These are phyloP conservation scores for Fraxinus albicans DNA, from an alignment of 305 asterid genomes.

Conservation along the genomic window DNA sequence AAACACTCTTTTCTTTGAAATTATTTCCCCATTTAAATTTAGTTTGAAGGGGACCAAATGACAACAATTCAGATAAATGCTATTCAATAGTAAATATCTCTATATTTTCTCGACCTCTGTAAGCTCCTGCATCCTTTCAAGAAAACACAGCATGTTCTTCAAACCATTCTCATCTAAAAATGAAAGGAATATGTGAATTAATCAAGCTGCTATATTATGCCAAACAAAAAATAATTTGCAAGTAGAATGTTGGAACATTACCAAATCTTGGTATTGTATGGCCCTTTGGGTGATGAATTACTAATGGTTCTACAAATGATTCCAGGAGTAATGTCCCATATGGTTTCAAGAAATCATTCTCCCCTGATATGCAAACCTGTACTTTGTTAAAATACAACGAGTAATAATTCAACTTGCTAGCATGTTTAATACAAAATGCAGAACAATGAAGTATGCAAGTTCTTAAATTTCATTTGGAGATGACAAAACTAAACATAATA, in stretches of 20 bases:
- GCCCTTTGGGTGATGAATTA: slow-evolving; percentile 83
- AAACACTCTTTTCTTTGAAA: neutral
- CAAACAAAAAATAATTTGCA: neutral
- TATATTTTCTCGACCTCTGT: slow-evolving; percentile 21
- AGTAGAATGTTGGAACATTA: slow-evolving; percentile 30
- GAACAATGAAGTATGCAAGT: neutral
- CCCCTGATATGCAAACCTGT: slow-evolving; percentile 48
- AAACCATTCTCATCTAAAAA: slow-evolving; percentile 62
- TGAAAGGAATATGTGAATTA: neutral
- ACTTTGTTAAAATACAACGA: neutral
- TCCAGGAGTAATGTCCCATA: slow-evolving; percentile 63
- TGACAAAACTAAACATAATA: neutral
- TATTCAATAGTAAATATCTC: neutral
- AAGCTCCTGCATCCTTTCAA: slow-evolving; percentile 56
- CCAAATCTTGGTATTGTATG: slow-evolving; percentile 95
- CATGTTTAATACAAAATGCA: neutral
- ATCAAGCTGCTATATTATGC: neutral
- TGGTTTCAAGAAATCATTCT: slow-evolving; percentile 69
- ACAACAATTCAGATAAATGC: neutral
- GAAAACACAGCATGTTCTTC: slow-evolving; percentile 63
- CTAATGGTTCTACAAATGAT: slow-evolving; percentile 65
- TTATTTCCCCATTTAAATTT: neutral
- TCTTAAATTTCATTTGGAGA: neutral
- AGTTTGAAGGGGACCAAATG: neutral
- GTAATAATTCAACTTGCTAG: neutral